Evolutionary conservation across 2,329 filamentous ascomycete genomes (phyloP), one percentile per base, ranked within the genome.

Genomic region (Fusarium pininemorale): DNA sequence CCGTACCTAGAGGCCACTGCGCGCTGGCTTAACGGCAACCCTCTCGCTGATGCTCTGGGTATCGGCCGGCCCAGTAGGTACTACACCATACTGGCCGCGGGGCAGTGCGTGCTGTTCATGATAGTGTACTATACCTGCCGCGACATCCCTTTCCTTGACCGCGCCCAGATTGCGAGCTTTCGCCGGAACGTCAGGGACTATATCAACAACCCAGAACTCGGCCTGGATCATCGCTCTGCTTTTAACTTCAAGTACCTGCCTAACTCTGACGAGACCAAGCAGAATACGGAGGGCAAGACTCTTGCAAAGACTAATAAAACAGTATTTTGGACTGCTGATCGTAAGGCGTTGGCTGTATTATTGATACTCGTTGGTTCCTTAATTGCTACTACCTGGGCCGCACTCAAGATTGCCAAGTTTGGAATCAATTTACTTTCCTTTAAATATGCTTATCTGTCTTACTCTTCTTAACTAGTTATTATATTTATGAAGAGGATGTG

Each of bases 341-440:
- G 26, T 3, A 48, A 48, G 6, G 26, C 45, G 20, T 10, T 30
- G 20, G 45, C 45, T 30, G 15, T 15, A 10, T 7, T 30, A 3
- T 6, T 30, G 3, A 30, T 48, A 22, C 26, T 48, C 2, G 4
- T 30, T 2, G 45, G 45, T 1, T 16, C 4, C 9, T 48, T 48
- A 0, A 5, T n/a, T 22, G 1, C 4, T 30, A 2, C 14, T n/a
- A 0, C 2, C 1, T 48, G 26, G 26, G 20, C 10, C 1, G 14
- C 0, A 2, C 14, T 30, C 1, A 16, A 6, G 5, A 7, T 48
- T 4, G 14, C 4, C 4, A 16, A 12, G 45, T 22, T 48, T 48
- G 26, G 14, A 7, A 24, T 44, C 9, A 24, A 4, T 9, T 45
- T 8, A 8, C 42, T 6, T 4, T n/a, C n/a, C n/a, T n/a, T 13